These are phyloP conservation scores for Candida mattraensis DNA, from an alignment of 805 yeast genomes.

Conservation along the genomic window DNA sequence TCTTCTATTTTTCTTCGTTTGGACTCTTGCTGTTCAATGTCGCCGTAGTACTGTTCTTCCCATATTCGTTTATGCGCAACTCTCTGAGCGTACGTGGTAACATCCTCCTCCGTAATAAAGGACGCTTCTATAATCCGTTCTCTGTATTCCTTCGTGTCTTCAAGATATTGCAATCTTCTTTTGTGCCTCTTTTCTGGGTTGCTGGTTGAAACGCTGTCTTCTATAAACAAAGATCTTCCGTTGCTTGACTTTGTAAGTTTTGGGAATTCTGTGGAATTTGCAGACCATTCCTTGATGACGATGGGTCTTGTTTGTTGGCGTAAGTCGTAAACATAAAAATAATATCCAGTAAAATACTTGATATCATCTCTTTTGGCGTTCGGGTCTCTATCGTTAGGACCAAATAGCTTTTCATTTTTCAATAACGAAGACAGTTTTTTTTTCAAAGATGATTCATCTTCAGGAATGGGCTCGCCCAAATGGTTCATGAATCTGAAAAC, in stretches of 20 bases:
- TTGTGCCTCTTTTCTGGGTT: conserved; percentile 29
- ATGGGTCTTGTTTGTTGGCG: conserved; percentile 78
- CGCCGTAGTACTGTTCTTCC: conserved; percentile 20
- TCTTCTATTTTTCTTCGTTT: conserved; percentile 11
- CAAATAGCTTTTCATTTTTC: conserved; percentile 80
- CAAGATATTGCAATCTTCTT: conserved; percentile 31
- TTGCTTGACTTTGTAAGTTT: conserved; percentile 57
- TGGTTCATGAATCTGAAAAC: conserved; percentile 75
- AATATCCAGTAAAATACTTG: conserved; percentile 74
- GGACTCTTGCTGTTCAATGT: conserved; percentile 3
- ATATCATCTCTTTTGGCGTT: conserved; percentile 81
- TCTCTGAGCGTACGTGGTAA: conserved; percentile 26
- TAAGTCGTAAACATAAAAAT: conserved; percentile 77
- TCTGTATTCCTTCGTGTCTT: conserved; percentile 34
- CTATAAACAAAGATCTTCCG: conserved; percentile 84
- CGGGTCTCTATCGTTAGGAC: conserved; percentile 88
- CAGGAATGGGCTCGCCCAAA: conserved; percentile 44
- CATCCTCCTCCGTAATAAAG: conserved; percentile 13
- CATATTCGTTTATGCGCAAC: conserved; percentile 21
- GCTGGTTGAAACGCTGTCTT: conserved; percentile 41
- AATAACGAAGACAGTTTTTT: conserved; percentile 56
- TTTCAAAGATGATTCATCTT: conserved; percentile 23
- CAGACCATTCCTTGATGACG: conserved; percentile 75
- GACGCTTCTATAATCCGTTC: conserved; percentile 30
- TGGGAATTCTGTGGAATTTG: conserved; percentile 51